Percentiles rank a stretch among this genome's conserved stretches.
These are phyloP conservation scores for Cutaneotrichosporon cyanovorans DNA, from an alignment of 1,284 basidiomycete species.

Conservation along the genomic window DNA sequence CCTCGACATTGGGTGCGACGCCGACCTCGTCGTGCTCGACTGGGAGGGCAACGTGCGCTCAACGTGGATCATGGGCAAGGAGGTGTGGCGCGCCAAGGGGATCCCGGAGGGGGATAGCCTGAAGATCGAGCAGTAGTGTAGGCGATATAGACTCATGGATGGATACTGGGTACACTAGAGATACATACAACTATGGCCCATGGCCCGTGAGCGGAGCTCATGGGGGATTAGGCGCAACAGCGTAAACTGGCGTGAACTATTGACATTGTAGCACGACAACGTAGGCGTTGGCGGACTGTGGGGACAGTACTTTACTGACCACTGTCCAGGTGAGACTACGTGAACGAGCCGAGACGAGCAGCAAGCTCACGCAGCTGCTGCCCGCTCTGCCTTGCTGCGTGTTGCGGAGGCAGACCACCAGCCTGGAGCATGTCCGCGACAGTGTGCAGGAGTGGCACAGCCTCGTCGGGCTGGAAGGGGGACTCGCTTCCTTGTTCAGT, in stretches of 20 bases:
- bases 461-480: conserved; percentile 12
- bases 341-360: conserved; percentile 11
- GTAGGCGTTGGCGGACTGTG: too few relatives aligned
- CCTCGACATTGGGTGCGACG: conserved; percentile 68
- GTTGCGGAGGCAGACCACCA: conserved; percentile 23
- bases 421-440: conserved; percentile 23
- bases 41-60: conserved; percentile 58
- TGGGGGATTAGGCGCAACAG: too few relatives aligned
- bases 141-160: too few relatives aligned
- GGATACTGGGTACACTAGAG: too few relatives aligned
- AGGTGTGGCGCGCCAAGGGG: conserved; percentile 51
- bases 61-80: conserved; percentile 72
- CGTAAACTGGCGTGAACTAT: too few relatives aligned
- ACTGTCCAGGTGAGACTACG: too few relatives aligned
- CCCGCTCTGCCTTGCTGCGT: conserved; percentile 20
- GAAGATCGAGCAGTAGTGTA: neutral
- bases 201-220: too few relatives aligned
- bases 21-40: conserved; percentile 70
- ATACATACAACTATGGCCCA: too few relatives aligned
- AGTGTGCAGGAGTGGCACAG: conserved; percentile 17
- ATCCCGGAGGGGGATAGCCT: conserved; percentile 3
- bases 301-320: too few relatives aligned
- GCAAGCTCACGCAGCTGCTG: conserved; percentile 17
- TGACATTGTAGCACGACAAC: too few relatives aligned
- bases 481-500: conserved; percentile 11